Conservation (phyloP, 1,284 basidiomycete genomes). For the Heterobasidion occidentale region DNA sequence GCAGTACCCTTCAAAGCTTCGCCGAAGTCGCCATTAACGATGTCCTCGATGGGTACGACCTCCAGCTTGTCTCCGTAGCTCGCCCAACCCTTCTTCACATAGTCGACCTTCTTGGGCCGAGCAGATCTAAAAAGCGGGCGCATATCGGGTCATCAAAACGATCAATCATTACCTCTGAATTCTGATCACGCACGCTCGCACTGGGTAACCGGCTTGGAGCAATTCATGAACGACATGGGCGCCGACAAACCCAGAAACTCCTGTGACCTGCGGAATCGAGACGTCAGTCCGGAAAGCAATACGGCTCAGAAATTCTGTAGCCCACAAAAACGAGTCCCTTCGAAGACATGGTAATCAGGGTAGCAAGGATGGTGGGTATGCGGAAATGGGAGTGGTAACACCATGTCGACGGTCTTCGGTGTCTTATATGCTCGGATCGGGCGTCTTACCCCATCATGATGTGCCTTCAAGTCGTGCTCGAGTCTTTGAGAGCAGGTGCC, state of each 20-base stretch:
- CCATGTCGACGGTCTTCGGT: too few relatives aligned
- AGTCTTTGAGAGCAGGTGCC: too few relatives aligned
- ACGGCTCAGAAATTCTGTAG: too few relatives aligned
- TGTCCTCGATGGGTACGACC: conserved; percentile 13
- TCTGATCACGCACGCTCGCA: conserved; percentile 16
- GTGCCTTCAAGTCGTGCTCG: too few relatives aligned
- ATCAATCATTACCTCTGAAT: neutral
- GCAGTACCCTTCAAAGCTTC: conserved; percentile 11
- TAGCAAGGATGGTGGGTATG: neutral
- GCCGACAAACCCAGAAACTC: conserved; percentile 17
- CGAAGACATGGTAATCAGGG: neutral
- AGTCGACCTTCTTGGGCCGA: conserved; percentile 9
- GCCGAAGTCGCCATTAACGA: conserved; percentile 9
- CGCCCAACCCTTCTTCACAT: conserved; percentile 7
- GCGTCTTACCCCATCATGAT: too few relatives aligned
- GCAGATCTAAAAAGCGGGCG: conserved; percentile 8
- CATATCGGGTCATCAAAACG: neutral
- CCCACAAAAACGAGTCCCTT: neutral
- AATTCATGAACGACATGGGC: conserved; percentile 17
- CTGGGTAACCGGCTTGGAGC: conserved; percentile 14
- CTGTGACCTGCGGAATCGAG: conserved; percentile 15
- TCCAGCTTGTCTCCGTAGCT: conserved; percentile 11
- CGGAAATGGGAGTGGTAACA: too few relatives aligned
- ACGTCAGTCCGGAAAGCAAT: neutral
- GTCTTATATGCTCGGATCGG: too few relatives aligned